Evolutionary conservation across 805 yeast genomes (phyloP), one percentile per base, ranked within the genome.

Genomic region (Isabelozyma pseudorhagii): DNA sequence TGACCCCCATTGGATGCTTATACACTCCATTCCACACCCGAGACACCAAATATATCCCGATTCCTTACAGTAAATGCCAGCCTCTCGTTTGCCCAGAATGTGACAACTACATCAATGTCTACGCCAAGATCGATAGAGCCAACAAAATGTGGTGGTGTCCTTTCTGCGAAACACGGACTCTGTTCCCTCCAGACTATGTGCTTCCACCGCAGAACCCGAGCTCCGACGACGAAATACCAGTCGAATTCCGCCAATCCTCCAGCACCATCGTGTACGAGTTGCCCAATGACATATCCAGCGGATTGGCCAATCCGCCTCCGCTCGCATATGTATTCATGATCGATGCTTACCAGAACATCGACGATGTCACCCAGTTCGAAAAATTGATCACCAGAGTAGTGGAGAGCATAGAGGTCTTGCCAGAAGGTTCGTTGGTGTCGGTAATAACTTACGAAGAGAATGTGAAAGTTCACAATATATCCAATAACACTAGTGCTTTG

Each of bases 141-240:
- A 69, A 66, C 47, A 49, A 50, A 18, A 61, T 60, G 63, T 72
- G 78, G 77, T 62, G 67, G 69, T 72, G 78, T 49, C 74, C 73
- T 0, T 59, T 67, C 39, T 72, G 78, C 49, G 58, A 54, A 11
- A 57, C 60, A 38, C 55, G 55, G 31, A 56, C 58, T 2, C 49
- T 39, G 21, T 46, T 71, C 5, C 69, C 74, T 2, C 43, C 48
- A 1, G 53, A 49, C 6, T 62, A 54, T 15, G 39, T 21, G 3
- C 40, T 62, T 14, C 65, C 64, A 4, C 34, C 48, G 3, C 11
- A 52, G 8, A 40, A 50, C 8, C 25, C 45, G 14, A 40, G 51
- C 5, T 3, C 39, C 3, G 47, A 38, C 2, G 51, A 55, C 5
- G 63, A 62, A 8, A 64, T 68, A 58, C 72, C 71, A 0, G 48